Evolutionary conservation across 371 early-diverging fungal species (phyloP), one percentile per base, ranked within the genome.

Genomic region (Sporodiniella umbellata): DNA sequence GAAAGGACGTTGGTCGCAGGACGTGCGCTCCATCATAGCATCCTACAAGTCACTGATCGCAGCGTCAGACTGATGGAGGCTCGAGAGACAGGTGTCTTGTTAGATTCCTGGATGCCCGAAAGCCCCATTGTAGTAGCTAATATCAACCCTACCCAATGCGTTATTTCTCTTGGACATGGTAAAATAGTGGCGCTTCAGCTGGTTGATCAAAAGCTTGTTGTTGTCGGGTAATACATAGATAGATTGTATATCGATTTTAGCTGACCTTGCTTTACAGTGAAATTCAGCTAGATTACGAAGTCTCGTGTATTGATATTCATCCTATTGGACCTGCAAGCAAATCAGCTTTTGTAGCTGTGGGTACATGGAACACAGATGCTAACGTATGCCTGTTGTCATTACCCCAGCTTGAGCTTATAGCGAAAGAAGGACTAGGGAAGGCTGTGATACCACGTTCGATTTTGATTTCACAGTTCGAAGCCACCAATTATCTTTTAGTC

Each of bases 401-500:
- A 22, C 85, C 91, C 3, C 52, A 62, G 1, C 67, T 92, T 48
- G 51, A 69, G 40, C 61, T 73, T 8, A 60, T 83, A 5, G 58
- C 78, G 0, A 64, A 72, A 15, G 77, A 86, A 48, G 56, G 62
- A 0, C 55, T 87, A 10, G 77, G 72, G 6, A 83, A 80, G 17
- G 79, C 74, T 24, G 70, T 76, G 24, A 77, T 93, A 56, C 88
- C 92, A 14, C 85, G 95, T 4, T 93, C 95, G 0, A 68, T 95
- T 28, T 61, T 90, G 17, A 65, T 92, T 66, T 72, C 85, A 15
- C 66, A 75, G 15, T 84, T 96, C 53, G 94, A 90, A 43, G 76
- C 67, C 11, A 72, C 81, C 0, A 69, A 75, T 12, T 95, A 93
- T 48, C 67, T 94, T 7, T 56, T 95, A 24, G 90, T 86, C 0